Conservation (phyloP, 176 grass and related monocot species). For the Thinopyrum elongatum region DNA sequence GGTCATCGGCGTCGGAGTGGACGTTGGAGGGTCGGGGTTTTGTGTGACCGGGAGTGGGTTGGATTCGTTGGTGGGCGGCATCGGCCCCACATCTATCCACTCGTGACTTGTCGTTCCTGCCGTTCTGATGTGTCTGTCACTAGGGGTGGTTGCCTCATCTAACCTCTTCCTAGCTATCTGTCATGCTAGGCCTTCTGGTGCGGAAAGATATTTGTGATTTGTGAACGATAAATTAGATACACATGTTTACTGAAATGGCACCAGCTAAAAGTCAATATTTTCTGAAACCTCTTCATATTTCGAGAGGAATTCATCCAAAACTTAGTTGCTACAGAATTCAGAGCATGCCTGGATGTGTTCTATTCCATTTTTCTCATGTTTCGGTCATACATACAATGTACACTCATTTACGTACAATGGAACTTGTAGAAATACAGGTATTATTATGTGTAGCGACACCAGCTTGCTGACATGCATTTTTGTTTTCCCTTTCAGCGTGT, state of each 20-base stretch:
- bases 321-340: background rate
- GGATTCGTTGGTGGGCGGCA: background rate
- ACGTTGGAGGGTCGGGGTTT: background rate
- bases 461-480: background rate
- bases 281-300: background rate
- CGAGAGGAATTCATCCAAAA: background rate
- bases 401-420: background rate
- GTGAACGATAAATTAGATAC: too few species aligned
- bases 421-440: background rate
- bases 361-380: background rate
- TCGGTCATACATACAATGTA: background rate
- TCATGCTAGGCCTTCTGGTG: background rate
- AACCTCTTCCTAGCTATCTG: background rate
- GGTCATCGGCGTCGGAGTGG: background rate
- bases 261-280: background rate
- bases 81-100: background rate
- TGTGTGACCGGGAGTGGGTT: background rate
- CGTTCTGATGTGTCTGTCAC: background rate
- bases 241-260: background rate
- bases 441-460: background rate
- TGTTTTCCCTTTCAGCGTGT: background rate
- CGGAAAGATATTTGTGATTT: background rate
- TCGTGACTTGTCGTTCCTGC: background rate
- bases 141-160: background rate
- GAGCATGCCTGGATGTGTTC: background rate